phyloP scores from a whole-genome alignment of 257 asterid species.

The Nicotiana paniculata region DNA sequence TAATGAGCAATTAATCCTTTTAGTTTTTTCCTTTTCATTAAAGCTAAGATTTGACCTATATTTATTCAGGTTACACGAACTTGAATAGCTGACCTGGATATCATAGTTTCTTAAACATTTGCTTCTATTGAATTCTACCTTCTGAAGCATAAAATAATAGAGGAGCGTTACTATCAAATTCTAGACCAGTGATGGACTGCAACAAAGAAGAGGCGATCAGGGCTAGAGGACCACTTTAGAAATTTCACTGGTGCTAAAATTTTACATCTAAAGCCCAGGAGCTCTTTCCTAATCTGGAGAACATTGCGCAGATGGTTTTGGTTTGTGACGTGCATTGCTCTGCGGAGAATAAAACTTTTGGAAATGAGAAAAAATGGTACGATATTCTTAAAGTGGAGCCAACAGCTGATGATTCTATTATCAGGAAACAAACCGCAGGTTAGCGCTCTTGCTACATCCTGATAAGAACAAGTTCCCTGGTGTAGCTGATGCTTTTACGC shows the following conservation, averaged over 20 bases:
- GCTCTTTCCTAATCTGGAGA: slow-evolving; percentile 33
- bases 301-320: slow-evolving; percentile 32
- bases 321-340: slow-evolving; percentile 62
- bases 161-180: background rate
- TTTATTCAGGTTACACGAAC: background rate
- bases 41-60: background rate
- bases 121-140: slow-evolving; percentile 2
- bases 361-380: slow-evolving; percentile 50
- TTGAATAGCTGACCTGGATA: background rate
- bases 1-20: background rate
- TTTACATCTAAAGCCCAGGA: slow-evolving; percentile 33
- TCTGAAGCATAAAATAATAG: background rate
- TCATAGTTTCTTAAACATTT: background rate
- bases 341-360: slow-evolving; percentile 18
- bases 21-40: background rate
- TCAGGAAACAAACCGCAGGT: slow-evolving; percentile 33
- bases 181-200: slow-evolving; percentile 32
- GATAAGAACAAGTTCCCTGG: slow-evolving; percentile 54
- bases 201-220: slow-evolving; percentile 37
- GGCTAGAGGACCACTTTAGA: slow-evolving; percentile 24
- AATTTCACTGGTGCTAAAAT: slow-evolving; percentile 42
- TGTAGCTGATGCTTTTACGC: slow-evolving; percentile 49
- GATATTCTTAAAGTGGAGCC: slow-evolving; percentile 39
- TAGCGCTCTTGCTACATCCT: slow-evolving; percentile 57
- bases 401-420: slow-evolving; percentile 38